Evolutionary conservation across 2,329 filamentous ascomycete genomes (phyloP), one percentile per base, ranked within the genome.

Genomic region (Colletotrichum navitas): DNA sequence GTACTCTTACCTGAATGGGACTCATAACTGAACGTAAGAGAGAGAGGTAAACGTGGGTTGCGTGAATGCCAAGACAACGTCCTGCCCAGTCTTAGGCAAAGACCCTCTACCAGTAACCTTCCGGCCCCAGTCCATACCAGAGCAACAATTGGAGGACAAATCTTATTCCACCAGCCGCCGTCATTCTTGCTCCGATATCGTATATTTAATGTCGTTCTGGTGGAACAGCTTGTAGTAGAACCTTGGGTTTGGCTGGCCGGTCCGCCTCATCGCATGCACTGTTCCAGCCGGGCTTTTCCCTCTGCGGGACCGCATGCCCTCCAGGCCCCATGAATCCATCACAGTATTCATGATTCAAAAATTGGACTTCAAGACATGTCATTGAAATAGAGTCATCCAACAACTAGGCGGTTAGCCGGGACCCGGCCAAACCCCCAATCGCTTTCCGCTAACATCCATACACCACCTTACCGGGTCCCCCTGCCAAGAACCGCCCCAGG

Each of bases 381-480:
- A 63, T 62, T 26, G 41, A 26, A 62, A 52, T 71, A 62, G 34
- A 32, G 63, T 56, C 55, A 29, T 41, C 12, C 12, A 16, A 24
- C 24, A 47, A 11, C 2, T 12, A 11, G 6, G 43, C 32, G 49
- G 18, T 14, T 24, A 29, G 16, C 21, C 26, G 12, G 56, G 5
- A 10, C 8, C 41, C 16, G 8, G 24, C 39, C n/a, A 45, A 16
- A 3, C 29, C 36, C 36, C 51, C 7, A 51, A n/a, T 55, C 26
- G 26, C 24, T 12, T 39, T 32, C 36, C 12, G 26, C 49, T 16
- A 26, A 12, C 14, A 36, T n/a, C 47, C 36, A 34, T 16, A 45
- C n/a, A 58, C 29, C 49, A 55, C 24, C 24, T 5, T 45, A 36
- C 36, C 29, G 8, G 39, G 26, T 18, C 32, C 36, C 36, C 18